Base-by-base conservation (phyloP, 768 basidiomycete species). In the Tulasnella calospora region DNA sequence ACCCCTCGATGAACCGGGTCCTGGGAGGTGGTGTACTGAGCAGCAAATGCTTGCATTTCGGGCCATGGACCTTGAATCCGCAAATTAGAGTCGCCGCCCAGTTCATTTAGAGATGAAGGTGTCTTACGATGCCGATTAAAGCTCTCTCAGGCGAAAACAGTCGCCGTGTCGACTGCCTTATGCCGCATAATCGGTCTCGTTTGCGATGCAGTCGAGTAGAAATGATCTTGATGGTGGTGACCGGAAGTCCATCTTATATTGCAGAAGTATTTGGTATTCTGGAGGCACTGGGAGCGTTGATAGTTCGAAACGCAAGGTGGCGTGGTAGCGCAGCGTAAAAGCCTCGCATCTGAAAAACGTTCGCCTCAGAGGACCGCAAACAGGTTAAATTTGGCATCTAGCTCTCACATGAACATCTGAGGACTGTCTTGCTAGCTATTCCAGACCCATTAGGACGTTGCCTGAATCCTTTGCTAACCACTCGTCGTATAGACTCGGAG, bases 241-340 rank as follows among this genome's bases (percentile, higher is more conserved):
- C 83, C 1, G 92, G 90, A 51, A 95, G 88, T 73, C 91, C 91
- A 84, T 95, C 94, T 81, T 94, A 94, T 13, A 94, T 87, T 1
- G 91, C 88, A n/a, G 88, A 83, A n/a, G 87, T 85, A 21, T 85
- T 84, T 3, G 57, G 57, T 40, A 70, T 69, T 41, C 76, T 38
- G 19, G 76, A 77, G 36, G 33, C 40, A n/a, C 76, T 69, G 0
- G 83, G 88, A 1, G 89, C 84, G 51, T 51, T 51, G 23, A 51
- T 51, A 0, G 90, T 81, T 9, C 93, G 89, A 83, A 95, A 94
- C 40, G 94, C 88, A 4, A 95, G 87, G 7, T 93, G 89, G 12
- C 94, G 90, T 38, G 94, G 88, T 38, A 94, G 89, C 13, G 94
- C 93, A 38, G 94, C 86, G 1, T 93, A 93, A 84, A 94, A 94